These are phyloP conservation scores for Tulasnella sp. DNA, from an alignment of 768 basidiomycete species.

Conservation along the genomic window DNA sequence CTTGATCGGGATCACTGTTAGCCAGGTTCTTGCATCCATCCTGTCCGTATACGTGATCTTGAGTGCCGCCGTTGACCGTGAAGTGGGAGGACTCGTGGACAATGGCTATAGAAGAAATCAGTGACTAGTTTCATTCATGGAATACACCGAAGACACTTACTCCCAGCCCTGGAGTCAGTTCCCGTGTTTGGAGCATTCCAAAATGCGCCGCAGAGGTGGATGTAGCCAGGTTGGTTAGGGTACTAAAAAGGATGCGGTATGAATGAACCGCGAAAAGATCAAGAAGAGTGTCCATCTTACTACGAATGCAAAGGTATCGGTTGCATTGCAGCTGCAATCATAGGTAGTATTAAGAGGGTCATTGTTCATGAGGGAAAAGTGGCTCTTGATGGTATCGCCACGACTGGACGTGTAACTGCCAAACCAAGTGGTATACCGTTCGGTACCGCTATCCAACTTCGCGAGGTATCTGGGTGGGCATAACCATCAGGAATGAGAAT, in stretches of 20 bases:
- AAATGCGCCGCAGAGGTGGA: conserved; percentile 12
- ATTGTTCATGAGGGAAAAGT: background rate
- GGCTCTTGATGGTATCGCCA: background rate
- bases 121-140: background rate
- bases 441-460: background rate
- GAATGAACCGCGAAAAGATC: background rate
- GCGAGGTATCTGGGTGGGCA: background rate
- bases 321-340: conserved; percentile 13
- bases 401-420: conserved; percentile 1
- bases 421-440: conserved; percentile 14
- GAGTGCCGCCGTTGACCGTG: conserved; percentile 11
- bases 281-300: background rate
- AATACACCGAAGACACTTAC: background rate
- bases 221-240: background rate
- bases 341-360: conserved; percentile 9
- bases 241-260: background rate
- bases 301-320: conserved; percentile 17
- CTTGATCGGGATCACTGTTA: background rate
- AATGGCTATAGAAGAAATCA: conserved; percentile 9
- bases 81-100: conserved; percentile 18
- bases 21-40: conserved; percentile 3
- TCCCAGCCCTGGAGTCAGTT: conserved; percentile 17
- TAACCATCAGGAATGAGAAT: background rate
- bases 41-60: conserved; percentile 15
- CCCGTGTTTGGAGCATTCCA: conserved; percentile 16